Base-by-base conservation (phyloP, 176 grass and related monocot genomes). In the Calamus simplicifolius region DNA sequence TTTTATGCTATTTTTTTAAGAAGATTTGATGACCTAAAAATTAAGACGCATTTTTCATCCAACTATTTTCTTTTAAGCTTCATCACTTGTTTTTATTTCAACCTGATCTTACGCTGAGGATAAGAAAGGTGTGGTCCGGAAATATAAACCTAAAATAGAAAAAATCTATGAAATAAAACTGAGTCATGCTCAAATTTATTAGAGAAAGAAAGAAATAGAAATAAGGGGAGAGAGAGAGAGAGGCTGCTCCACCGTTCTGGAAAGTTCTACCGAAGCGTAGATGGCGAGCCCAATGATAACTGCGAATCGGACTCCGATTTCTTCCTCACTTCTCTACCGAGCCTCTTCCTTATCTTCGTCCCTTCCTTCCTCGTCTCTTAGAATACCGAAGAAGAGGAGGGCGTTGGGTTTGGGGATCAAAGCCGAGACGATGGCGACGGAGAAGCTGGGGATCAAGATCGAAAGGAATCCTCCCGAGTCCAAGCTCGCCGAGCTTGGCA, bases 391-490 rank as follows among this genome's bases (percentile, higher is more conserved):
- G 18, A 78, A 49, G 31, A 27, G 17, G 68, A 72, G 71, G 6
- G 38, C 72, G 26, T 59, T 29, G 65, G 69, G 57, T 50, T 59
- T 49, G 56, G 64, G 61, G 71, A 77, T 60, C 64, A 66, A 71
- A 65, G 88, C 74, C 67, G 77, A 77, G 67, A n/a, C 86, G 54
- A 82, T 80, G 87, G 87, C 71, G 29, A 96, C 83, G 49, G 92
- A 96, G 87, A 96, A 82, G 73, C 72, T 97, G 31, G 92, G 92
- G 35, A 48, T 97, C 51, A 77, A 56, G 74, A 72, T 97, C 48
- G 92, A 88, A 81, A 82, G 79, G 69, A 91, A 85, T 80, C 87
- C 87, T 63, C 69, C 83, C 2, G 92, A 91, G 72, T 58, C 87
- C 68, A 80, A 83, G 80, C 87, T 91, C 84, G 68, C 64, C 4